Conservation (phyloP, 768 basidiomycete species). For the Suillus brevipes region DNA sequence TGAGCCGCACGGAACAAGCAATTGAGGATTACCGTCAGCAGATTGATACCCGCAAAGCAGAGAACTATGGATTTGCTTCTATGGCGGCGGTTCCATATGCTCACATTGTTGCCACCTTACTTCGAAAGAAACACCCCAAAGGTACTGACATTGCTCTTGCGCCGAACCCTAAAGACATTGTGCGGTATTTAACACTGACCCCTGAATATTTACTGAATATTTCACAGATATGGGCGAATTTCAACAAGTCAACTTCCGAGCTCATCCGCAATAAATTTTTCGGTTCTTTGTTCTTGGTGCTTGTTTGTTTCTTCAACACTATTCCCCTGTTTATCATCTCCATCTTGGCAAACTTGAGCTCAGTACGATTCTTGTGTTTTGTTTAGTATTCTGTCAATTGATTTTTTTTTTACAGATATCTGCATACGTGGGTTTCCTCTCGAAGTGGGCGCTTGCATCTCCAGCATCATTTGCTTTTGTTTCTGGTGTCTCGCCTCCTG, state of each 20-base stretch:
- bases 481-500: conserved; percentile 91
- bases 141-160: conserved; percentile 73
- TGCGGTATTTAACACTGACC: conserved; percentile 33
- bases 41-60: conserved; percentile 73
- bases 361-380: conserved; percentile 46
- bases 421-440: conserved; percentile 72
- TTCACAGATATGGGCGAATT: conserved; percentile 83
- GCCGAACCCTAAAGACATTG: conserved; percentile 88
- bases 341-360: conserved; percentile 84
- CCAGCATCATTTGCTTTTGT: conserved; percentile 73
- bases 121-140: conserved; percentile 68
- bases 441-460: conserved; percentile 66
- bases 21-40: conserved; percentile 73
- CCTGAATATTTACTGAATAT: neutral
- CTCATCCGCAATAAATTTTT: conserved; percentile 63
- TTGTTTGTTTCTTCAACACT: conserved; percentile 94
- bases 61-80: conserved; percentile 90
- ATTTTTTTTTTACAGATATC: conserved; percentile 30
- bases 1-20: conserved; percentile 65
- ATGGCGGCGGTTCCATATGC: conserved; percentile 89
- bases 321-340: conserved; percentile 90
- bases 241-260: conserved; percentile 71
- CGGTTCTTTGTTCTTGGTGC: conserved; percentile 76
- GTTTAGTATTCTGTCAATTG: conserved; percentile 10
- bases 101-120: conserved; percentile 76